Evolutionary conservation across 2,329 filamentous ascomycete species (phyloP).

Genomic region (Nemania diffusa): DNA sequence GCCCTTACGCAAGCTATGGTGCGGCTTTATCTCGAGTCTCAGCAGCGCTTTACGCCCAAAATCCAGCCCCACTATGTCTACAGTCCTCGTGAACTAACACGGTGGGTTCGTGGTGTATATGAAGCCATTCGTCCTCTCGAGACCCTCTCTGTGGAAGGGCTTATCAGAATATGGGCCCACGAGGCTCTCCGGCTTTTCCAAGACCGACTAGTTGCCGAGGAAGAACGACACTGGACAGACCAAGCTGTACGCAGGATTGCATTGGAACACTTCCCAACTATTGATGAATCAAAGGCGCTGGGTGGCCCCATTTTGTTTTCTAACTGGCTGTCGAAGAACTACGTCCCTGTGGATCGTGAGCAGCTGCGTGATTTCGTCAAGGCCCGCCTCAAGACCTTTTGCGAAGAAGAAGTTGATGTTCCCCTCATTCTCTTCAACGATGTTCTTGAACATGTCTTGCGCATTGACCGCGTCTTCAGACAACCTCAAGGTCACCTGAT

Average conservation of each 20-base stretch:
- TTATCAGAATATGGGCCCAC: slow-evolving; percentile 97
- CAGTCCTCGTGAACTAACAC: slow-evolving; percentile 95
- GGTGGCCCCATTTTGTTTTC: slow-evolving; percentile 96
- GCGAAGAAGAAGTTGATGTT: slow-evolving; percentile 98
- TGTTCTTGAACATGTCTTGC: slow-evolving; percentile 95
- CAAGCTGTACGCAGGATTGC: slow-evolving; percentile 88
- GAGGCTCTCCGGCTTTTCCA: slow-evolving; percentile 97
- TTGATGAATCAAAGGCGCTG: slow-evolving; percentile 88
- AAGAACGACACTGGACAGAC: slow-evolving; percentile 95
- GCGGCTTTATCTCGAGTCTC: slow-evolving; percentile 92
- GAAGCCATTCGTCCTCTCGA: slow-evolving; percentile 96
- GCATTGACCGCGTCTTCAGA: slow-evolving; percentile 98
- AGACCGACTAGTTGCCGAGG: slow-evolving; percentile 92
- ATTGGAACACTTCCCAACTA: slow-evolving; percentile 91
- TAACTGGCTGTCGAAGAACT: slow-evolving; percentile 99
- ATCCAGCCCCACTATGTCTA: slow-evolving; percentile 99
- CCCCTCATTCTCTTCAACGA: slow-evolving; percentile 99
- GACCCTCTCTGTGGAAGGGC: slow-evolving; percentile 84
- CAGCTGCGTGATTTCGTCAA: slow-evolving; percentile 97
- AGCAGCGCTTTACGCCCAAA: slow-evolving; percentile 91
- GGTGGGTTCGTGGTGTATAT: slow-evolving; percentile 97
- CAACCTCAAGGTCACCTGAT: slow-evolving; percentile 99
- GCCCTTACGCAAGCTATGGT: slow-evolving; percentile 98
- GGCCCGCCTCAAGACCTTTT: slow-evolving; percentile 96
- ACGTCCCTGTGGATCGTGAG: slow-evolving; percentile 94